phyloP scores from a whole-genome alignment of 2,329 filamentous ascomycete genomes.

The Cadophora sp. region DNA sequence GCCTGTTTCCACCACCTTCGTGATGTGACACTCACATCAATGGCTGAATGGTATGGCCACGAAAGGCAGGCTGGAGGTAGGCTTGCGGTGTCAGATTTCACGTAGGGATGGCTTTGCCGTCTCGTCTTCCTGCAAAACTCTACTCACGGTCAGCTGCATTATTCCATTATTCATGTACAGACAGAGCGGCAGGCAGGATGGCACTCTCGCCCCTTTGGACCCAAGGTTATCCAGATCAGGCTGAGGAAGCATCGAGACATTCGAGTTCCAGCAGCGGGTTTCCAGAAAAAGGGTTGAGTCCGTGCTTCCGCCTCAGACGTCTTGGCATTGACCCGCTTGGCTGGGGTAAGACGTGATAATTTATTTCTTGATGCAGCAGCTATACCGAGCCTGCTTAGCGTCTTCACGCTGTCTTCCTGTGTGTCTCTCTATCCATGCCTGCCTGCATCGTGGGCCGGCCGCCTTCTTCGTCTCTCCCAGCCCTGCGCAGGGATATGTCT shows the following conservation, averaged over 20 bases:
- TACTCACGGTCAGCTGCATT: slow-evolving; percentile 28
- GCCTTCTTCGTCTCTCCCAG: slow-evolving; percentile 15
- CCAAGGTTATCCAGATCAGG: slow-evolving; percentile 25
- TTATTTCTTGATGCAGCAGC: slow-evolving; percentile 11
- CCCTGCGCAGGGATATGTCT: slow-evolving; percentile 25
- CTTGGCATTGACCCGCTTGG: slow-evolving; percentile 22
- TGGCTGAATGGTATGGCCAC: slow-evolving; percentile 18
- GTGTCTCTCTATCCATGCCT: slow-evolving; percentile 23
- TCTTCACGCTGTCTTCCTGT: not conserved
- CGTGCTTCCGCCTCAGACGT: slow-evolving; percentile 30
- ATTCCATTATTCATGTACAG: not conserved
- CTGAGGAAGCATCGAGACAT: slow-evolving; percentile 18
- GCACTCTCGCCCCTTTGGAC: not conserved
- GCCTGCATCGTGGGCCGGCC: slow-evolving; percentile 25
- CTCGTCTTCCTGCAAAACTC: slow-evolving; percentile 24
- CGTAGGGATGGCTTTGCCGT: slow-evolving; percentile 7
- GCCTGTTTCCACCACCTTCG: slow-evolving; percentile 4
- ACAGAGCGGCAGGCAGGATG: not conserved
- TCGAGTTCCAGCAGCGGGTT: slow-evolving; percentile 12
- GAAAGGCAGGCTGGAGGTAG: not conserved
- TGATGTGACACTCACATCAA: slow-evolving; percentile 10
- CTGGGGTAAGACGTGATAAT: slow-evolving; percentile 18
- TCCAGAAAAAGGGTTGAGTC: slow-evolving; percentile 32
- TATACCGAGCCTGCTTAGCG: slow-evolving; percentile 16
- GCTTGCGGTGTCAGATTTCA: slow-evolving; percentile 10